Conservation (phyloP, 2,329 filamentous ascomycete genomes). For the Raffaelea albimanens region DNA sequence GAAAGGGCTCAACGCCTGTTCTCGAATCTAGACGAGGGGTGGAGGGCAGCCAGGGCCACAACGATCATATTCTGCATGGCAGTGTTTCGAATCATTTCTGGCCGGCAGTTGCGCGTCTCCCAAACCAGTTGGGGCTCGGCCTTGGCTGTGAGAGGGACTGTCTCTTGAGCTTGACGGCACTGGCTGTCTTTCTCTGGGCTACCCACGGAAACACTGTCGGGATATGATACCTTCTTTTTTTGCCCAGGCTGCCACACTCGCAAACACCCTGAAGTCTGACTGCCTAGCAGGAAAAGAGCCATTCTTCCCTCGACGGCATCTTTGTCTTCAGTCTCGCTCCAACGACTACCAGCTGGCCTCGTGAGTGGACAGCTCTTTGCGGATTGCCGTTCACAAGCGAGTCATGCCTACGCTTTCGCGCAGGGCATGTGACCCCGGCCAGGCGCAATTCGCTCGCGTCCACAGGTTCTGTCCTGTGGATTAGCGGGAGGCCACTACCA, state of each 20-base stretch:
- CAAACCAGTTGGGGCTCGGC: constrained; percentile 25
- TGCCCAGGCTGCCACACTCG: constrained; percentile 30
- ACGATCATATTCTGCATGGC: constrained; percentile 37
- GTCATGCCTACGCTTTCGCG: not conserved
- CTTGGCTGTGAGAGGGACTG: constrained; percentile 27
- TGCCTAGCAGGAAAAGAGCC: constrained; percentile 10
- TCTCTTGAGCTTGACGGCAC: too few species aligned
- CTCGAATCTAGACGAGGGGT: constrained; percentile 20
- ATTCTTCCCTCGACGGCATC: constrained; percentile 12
- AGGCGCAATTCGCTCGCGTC: constrained; percentile 47
- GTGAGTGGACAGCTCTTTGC: not conserved
- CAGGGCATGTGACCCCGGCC: constrained; percentile 34
- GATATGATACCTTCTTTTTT: constrained; percentile 16
- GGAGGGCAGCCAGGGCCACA: constrained; percentile 38
- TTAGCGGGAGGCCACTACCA: constrained; percentile 36
- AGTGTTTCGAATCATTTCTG: constrained; percentile 21
- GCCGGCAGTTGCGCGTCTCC: constrained; percentile 28
- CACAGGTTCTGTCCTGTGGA: constrained; percentile 31
- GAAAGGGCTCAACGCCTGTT: too few species aligned
- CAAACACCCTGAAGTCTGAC: constrained; percentile 26
- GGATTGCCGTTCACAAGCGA: not conserved
- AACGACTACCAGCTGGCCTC: constrained; percentile 10
- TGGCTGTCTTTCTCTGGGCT: too few species aligned
- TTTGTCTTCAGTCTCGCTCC: constrained; percentile 12
- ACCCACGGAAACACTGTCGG: constrained; percentile 34